Evolutionary conservation across 2,329 filamentous ascomycete species (phyloP).

Genomic region (Nannizziopsis barbatae): DNA sequence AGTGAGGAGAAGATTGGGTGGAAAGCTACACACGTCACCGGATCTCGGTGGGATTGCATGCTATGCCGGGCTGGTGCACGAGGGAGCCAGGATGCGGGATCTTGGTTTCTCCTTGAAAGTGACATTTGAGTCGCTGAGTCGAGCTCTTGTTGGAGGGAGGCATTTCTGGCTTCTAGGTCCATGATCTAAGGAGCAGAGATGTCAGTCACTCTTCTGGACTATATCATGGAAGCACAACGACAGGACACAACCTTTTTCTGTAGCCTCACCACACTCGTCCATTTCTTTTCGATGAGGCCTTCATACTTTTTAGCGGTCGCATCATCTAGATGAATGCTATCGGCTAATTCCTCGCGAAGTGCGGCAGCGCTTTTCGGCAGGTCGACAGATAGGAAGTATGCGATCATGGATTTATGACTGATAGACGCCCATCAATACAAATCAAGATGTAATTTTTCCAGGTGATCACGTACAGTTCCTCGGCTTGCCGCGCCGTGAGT

Average conservation of each 20-base stretch:
- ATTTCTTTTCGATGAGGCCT: conserved; percentile 90
- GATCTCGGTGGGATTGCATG: conserved; percentile 67
- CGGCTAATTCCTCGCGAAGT: conserved; percentile 65
- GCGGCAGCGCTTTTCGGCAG: conserved; percentile 58
- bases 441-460: not conserved
- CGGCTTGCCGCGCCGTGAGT: conserved; percentile 68
- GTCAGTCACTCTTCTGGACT: not conserved
- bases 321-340: conserved; percentile 58
- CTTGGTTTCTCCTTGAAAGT: conserved; percentile 66
- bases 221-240: not conserved
- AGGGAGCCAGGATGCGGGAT: conserved; percentile 80
- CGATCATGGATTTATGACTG: conserved; percentile 88
- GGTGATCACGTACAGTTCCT: conserved; percentile 28
- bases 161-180: conserved; percentile 71
- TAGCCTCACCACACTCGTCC: conserved; percentile 86
- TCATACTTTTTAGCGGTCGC: conserved; percentile 88
- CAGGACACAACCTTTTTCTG: conserved; percentile 69
- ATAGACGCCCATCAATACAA: conserved; percentile 5
- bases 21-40: conserved; percentile 81
- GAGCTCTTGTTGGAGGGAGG: conserved; percentile 66
- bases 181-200: conserved; percentile 55
- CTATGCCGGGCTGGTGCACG: conserved; percentile 67
- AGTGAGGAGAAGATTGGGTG: conserved; percentile 85
- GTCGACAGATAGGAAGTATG: conserved; percentile 67
- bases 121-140: conserved; percentile 72